Base-by-base conservation (phyloP, 352 stramenopile genomes). In the Labyrinthula sp. region DNA sequence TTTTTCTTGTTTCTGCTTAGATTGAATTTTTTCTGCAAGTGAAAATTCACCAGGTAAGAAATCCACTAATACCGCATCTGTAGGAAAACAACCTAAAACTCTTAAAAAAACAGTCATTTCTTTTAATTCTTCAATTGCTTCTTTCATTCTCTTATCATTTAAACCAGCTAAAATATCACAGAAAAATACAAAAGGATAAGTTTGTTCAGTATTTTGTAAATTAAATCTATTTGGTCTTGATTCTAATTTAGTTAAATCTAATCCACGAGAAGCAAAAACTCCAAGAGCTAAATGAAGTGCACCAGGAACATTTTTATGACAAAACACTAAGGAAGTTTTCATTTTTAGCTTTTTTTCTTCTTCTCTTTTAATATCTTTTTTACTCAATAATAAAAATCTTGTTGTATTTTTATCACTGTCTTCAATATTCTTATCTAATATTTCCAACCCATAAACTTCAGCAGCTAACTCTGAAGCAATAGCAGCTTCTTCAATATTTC, bases 381-480 rank as follows among this genome's bases (percentile, higher is more conserved):
- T n/a, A n/a, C n/a, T n/a, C 25, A 89, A 56, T 1, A 89, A 48
- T n/a, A 89, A 57, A 56, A 94, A 96, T 29, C 86, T 71, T 25
- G 86, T 95, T 54, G 93, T 93, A 61, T 95, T 93, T 39, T 63
- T 72, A 17, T 64, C 45, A 48, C 87, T 73, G 56, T 88, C 77
- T 47, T 84, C 71, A 20, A 84, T 75, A 52, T 79, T 79, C 38
- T 57, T 61, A 40, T 79, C 70, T 21, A 89, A 59, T 30, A 88
- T 67, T 25, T 89, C 64, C 20, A 95, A 65, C 4, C 77, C 77
- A 60, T 93, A 96, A 28, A 81, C 88, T 40, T 76, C 69, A 18
- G 77, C 84, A 2, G 84, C 84, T 36, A 96, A 68, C 61, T 93
- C 82, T 35, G 75, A 92, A 14, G 84, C 86, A 45, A 95, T 89